Evolutionary conservation across 345 rosid species (phyloP).

Genomic region (Linum trigynum): DNA sequence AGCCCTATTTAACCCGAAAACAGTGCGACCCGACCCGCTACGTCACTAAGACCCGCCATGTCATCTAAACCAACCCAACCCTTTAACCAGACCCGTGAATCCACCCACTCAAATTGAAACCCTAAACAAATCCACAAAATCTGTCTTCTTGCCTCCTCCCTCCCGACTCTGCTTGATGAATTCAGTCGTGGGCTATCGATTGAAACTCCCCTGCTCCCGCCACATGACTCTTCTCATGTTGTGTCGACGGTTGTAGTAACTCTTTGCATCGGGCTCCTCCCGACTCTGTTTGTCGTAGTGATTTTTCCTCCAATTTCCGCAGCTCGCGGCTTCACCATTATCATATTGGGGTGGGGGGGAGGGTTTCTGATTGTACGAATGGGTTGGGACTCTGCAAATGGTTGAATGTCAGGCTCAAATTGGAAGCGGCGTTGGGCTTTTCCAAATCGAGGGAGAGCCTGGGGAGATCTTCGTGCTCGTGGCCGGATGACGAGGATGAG

Average conservation of each 20-base stretch:
- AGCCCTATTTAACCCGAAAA: too few relatives aligned
- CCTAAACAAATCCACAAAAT: too few relatives aligned
- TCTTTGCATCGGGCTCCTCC: slow-evolving; percentile 58
- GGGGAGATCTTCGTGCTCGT: slow-evolving; percentile 67
- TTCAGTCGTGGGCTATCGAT: slow-evolving; percentile 90
- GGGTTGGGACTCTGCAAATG: slow-evolving; percentile 38
- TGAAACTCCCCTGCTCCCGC: slow-evolving; percentile 49
- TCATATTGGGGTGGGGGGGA: slow-evolving; percentile 40
- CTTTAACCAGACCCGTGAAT: too few relatives aligned
- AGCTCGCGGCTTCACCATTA: slow-evolving; percentile 48
- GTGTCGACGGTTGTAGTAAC: neutral
- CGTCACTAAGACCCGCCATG: too few relatives aligned
- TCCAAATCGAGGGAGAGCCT: slow-evolving; percentile 77
- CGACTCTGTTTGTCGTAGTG: slow-evolving; percentile 15
- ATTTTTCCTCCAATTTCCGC: slow-evolving; percentile 13
- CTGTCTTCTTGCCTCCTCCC: too few relatives aligned
- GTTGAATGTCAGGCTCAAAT: neutral
- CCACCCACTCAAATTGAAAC: too few relatives aligned
- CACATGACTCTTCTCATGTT: slow-evolving; percentile 20
- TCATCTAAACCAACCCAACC: too few relatives aligned
- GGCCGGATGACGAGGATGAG: slow-evolving; percentile 81
- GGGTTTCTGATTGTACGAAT: slow-evolving; percentile 32
- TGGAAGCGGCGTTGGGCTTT: slow-evolving; percentile 30
- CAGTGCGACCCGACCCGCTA: too few relatives aligned
- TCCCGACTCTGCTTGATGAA: slow-evolving; percentile 69